A percentile compares a stretch with the other conserved stretches of the same genome.
Evolutionary conservation across 352 stramenopile species (phyloP).

Genomic region (Globisporangium solare): DNA sequence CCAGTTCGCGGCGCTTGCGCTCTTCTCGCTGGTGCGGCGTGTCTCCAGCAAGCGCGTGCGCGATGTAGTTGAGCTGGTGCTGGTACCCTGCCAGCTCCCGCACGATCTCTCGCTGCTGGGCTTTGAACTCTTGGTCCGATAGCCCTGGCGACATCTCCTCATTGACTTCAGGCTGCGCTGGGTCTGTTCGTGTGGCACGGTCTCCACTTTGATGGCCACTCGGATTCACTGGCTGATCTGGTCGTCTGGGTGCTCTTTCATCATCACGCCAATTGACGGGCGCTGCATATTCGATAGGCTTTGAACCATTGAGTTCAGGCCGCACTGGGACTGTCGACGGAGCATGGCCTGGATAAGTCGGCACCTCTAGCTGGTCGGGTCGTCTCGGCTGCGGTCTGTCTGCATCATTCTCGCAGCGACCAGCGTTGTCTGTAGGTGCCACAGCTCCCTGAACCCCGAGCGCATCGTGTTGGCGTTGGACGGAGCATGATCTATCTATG

Average conservation of each 20-base stretch:
- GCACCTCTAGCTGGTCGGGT: too few species aligned
- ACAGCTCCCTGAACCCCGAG: too few species aligned
- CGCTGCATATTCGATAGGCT: background rate
- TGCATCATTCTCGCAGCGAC: too few species aligned
- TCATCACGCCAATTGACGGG: background rate
- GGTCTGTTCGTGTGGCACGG: background rate
- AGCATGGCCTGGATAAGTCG: too few species aligned
- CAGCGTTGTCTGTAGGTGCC: too few species aligned
- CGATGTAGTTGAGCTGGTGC: conserved; percentile 53
- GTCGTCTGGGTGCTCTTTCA: background rate
- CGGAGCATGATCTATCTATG: too few species aligned
- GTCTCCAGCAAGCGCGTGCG: conserved; percentile 48
- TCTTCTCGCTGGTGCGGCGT: conserved; percentile 64
- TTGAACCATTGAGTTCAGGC: background rate
- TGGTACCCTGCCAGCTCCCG: conserved; percentile 37
- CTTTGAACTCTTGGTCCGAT: conserved; percentile 27
- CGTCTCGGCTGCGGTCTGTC: too few species aligned
- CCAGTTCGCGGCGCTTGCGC: conserved; percentile 38
- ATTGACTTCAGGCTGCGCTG: background rate
- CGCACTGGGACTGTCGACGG: background rate
- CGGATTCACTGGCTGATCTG: too few species aligned
- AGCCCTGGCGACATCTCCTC: conserved; percentile 5
- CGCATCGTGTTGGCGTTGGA: too few species aligned
- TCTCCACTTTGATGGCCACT: background rate
- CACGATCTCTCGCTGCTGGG: conserved; percentile 29